Percentiles rank a stretch among this genome's conserved stretches.
Conservation (phyloP, 306 rosid species). For the Trifolium repens region DNA sequence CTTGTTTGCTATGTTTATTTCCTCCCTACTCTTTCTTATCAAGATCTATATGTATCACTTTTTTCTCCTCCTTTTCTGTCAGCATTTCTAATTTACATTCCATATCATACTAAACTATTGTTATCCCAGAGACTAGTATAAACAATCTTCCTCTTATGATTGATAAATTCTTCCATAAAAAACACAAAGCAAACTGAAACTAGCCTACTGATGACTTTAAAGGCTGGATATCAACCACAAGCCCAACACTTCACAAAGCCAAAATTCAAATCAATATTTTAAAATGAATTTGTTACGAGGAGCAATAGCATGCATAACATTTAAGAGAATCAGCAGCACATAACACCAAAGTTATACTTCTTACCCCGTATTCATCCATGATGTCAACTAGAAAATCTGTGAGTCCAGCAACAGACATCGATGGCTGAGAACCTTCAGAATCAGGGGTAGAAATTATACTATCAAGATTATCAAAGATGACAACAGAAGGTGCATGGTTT, state of each 20-base stretch:
- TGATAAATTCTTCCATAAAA: background rate
- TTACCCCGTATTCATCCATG: constrained; percentile 90
- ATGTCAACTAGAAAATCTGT: constrained; percentile 72
- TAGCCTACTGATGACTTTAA: constrained; percentile 18
- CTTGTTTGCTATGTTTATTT: background rate
- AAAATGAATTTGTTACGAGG: constrained; percentile 15
- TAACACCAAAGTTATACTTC: constrained; percentile 25
- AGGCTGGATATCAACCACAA: constrained; percentile 19
- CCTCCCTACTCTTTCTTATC: background rate
- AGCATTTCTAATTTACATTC: constrained; percentile 1
- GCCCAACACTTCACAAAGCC: constrained; percentile 1
- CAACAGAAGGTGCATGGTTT: constrained; percentile 89
- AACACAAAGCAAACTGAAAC: constrained; percentile 2
- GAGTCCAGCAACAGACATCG: constrained; percentile 67
- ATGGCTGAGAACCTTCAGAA: constrained; percentile 73
- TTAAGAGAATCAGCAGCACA: constrained; percentile 25
- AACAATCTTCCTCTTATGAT: background rate
- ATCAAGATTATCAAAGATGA: constrained; percentile 88
- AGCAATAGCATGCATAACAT: constrained; percentile 1
- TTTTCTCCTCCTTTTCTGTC: background rate
- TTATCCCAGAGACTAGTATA: background rate
- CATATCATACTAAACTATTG: background rate
- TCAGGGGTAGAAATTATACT: constrained; percentile 75
- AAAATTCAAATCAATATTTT: constrained; percentile 24
- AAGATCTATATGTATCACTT: background rate